Evolutionary conservation across 345 rosid genomes (phyloP), one percentile per base, ranked within the genome.

Genomic region (Gossypium stocksii): DNA sequence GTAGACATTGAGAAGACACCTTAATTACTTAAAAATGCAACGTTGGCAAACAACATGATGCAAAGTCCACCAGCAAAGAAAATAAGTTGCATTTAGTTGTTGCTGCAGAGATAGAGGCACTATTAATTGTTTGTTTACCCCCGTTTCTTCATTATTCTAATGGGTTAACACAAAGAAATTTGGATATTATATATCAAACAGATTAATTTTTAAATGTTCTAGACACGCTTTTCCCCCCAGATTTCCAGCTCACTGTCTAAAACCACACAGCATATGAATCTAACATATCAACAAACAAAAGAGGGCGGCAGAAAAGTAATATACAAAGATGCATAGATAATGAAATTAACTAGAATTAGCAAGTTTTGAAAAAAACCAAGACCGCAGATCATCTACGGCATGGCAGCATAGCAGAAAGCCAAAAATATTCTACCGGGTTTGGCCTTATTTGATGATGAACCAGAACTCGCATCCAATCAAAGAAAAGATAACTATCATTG

Each of bases 1-100:
- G n/a, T 38, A 51, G 23, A 74, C 12, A 48, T 71, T 73, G 62
- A 43, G 52, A 79, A 82, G 80, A 67, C 54, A 65, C 20, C 67
- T 77, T 72, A 48, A 75, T 57, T 15, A 45, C 29, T 22, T 2
- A 52, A 76, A 60, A 66, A 12, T 13, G 62, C 23, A 71, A 71
- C 20, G 38, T 56, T 57, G 41, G 27, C 15, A 34, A 56, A 38
- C n/a, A 57, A 71, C 8, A 43, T 3, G 9, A 38, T 51, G 38
- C 12, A 53, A 29, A 70, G 20, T 52, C 25, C 46, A 52, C 59
- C 72, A 48, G 4, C 14, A 51, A 70, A 70, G 25, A 70, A 52
- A 70, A 2, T 23, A 14, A 48, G 9, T 48, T 13, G 49, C 57
- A 67, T 16, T 68, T 48, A 68, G 72, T 34, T 2, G 2, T 16